These are phyloP conservation scores for Ceratocystis colombiana DNA, from an alignment of 2,329 filamentous ascomycete genomes.

Conservation along the genomic window DNA sequence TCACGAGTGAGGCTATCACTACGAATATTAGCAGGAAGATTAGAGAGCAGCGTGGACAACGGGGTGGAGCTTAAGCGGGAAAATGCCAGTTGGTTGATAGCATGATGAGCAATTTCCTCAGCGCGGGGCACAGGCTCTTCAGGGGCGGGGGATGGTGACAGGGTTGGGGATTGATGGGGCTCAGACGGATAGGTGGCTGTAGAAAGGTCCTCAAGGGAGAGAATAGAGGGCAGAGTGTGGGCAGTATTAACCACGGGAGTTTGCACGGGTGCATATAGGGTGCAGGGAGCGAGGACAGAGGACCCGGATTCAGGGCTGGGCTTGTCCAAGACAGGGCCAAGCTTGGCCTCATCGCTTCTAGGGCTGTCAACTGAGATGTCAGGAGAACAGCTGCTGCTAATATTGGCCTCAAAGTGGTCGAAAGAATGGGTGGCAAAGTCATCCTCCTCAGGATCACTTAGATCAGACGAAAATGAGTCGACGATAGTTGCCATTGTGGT, in stretches of 20 bases:
- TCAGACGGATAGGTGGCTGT: not conserved
- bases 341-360: not conserved
- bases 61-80: constrained; percentile 87
- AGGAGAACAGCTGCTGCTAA: constrained; percentile 63
- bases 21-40: constrained; percentile 62
- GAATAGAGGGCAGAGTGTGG: constrained; percentile 16
- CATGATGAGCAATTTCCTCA: constrained; percentile 61
- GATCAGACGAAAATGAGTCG: constrained; percentile 45
- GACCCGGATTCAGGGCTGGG: not conserved
- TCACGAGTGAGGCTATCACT: constrained; percentile 46
- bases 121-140: constrained; percentile 27
- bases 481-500: constrained; percentile 40
- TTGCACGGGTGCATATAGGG: constrained; percentile 13
- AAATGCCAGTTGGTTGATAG: constrained; percentile 90
- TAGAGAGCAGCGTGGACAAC: constrained; percentile 75
- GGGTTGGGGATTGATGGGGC: not conserved
- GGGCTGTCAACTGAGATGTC: constrained; percentile 46
- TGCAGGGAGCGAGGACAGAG: not conserved
- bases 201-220: not conserved
- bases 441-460: constrained; percentile 45
- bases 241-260: not conserved
- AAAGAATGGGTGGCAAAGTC: constrained; percentile 89
- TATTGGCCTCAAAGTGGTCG: constrained; percentile 76
- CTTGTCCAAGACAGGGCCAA: constrained; percentile 14
- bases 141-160: constrained; percentile 3